Evolutionary conservation across 164 flowering plant genomes (phyloP).

Genomic region (Liquidambar formosana): DNA sequence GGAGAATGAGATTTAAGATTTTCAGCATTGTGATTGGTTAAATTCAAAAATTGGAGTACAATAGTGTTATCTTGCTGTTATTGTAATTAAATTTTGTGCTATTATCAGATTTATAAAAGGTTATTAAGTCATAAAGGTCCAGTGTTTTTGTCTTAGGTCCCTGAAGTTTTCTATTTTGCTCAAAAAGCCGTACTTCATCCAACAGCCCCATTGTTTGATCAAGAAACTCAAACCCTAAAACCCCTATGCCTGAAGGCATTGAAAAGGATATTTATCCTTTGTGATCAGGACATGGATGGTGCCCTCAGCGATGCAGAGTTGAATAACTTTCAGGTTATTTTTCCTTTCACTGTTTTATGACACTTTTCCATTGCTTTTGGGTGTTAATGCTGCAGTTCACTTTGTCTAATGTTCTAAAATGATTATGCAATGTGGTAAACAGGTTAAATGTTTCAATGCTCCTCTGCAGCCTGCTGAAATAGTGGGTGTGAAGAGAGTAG

Average conservation of each 20-base stretch:
- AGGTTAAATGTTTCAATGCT: slow-evolving; percentile 95
- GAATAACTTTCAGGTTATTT: slow-evolving; percentile 79
- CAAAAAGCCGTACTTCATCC: slow-evolving; percentile 90
- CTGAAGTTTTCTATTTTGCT: slow-evolving; percentile 96
- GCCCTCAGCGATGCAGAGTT: slow-evolving; percentile 52
- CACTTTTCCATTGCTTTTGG: not conserved
- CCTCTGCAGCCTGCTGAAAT: slow-evolving; percentile 93
- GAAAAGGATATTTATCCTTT: slow-evolving; percentile 71
- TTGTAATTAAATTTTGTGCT: too few relatives aligned
- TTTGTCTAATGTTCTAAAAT: not conserved
- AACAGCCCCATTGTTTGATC: slow-evolving; percentile 72
- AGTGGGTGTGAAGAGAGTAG: slow-evolving; percentile 88
- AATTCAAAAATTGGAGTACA: too few relatives aligned
- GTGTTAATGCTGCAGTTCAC: not conserved
- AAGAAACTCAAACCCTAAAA: slow-evolving; percentile 58
- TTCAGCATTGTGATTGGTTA: too few relatives aligned
- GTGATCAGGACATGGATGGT: slow-evolving; percentile 60
- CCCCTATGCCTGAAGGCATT: slow-evolving; percentile 70
- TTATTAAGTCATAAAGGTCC: too few relatives aligned
- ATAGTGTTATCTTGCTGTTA: too few relatives aligned
- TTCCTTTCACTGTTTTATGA: not conserved
- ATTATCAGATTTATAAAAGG: too few relatives aligned
- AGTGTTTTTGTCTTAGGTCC: slow-evolving; percentile 44
- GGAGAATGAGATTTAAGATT: too few relatives aligned
- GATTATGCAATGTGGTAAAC: slow-evolving; percentile 18